Evolutionary conservation across 306 rosid genomes (phyloP).

Genomic region (Ormosia emarginata): DNA sequence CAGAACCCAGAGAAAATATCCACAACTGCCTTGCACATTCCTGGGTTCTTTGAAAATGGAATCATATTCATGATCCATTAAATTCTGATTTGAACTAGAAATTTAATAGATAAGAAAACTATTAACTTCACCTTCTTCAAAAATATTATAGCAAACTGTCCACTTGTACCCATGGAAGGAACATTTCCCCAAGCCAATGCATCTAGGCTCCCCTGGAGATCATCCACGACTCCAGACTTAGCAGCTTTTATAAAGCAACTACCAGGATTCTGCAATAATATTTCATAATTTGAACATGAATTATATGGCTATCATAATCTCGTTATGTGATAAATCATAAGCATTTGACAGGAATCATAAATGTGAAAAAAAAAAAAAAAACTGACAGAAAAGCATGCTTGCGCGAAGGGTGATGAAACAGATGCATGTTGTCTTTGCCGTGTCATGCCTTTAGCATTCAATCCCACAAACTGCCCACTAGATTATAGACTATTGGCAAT

Average conservation of each 20-base stretch:
- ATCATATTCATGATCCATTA: background rate
- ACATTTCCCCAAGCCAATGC: constrained; percentile 88
- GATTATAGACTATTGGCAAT: constrained; percentile 68
- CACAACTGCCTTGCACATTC: background rate
- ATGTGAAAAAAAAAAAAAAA: constrained; percentile 30
- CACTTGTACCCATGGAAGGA: constrained; percentile 70
- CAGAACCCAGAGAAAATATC: background rate
- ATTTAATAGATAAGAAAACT: constrained; percentile 14
- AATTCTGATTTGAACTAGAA: constrained; percentile 15
- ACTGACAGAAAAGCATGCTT: constrained; percentile 94
- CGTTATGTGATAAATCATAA: background rate
- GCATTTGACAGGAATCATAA: constrained; percentile 22
- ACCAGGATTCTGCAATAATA: constrained; percentile 76
- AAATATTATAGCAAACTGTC: constrained; percentile 67
- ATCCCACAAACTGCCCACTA: constrained; percentile 75
- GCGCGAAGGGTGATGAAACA: constrained; percentile 76
- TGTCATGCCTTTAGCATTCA: constrained; percentile 76
- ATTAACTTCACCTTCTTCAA: constrained; percentile 53
- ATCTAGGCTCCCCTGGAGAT: constrained; percentile 70
- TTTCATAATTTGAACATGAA: constrained; percentile 29
- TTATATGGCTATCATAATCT: background rate
- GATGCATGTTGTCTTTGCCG: constrained; percentile 65
- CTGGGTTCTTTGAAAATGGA: background rate
- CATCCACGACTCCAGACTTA: constrained; percentile 65
- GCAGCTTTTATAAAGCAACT: constrained; percentile 82